A percentile compares a stretch with the other conserved stretches of the same genome.
These are phyloP conservation scores for Hirschioporus abietinus DNA, from an alignment of 768 basidiomycete genomes.

Conservation along the genomic window DNA sequence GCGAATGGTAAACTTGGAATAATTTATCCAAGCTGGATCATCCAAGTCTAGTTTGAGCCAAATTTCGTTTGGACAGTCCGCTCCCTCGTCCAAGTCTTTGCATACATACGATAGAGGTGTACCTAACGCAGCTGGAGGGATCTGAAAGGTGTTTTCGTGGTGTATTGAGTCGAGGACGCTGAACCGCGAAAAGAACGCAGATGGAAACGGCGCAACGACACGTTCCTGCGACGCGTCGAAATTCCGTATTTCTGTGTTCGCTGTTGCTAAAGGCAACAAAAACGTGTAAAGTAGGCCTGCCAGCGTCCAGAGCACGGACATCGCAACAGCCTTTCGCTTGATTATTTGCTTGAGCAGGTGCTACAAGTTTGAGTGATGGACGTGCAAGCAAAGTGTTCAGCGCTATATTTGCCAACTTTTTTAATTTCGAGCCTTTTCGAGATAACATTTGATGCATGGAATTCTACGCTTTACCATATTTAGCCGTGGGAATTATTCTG, in stretches of 20 bases:
- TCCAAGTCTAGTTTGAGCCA: conserved; percentile 28
- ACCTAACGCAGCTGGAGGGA: conserved; percentile 20
- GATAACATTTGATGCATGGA: not conserved
- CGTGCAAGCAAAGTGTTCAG: not conserved
- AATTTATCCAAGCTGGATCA: conserved; percentile 18
- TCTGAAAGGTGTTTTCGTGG: conserved; percentile 27
- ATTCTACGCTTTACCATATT: not conserved
- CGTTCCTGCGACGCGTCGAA: conserved; percentile 33
- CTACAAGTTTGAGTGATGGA: not conserved
- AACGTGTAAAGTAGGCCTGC: not conserved
- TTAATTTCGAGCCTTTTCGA: not conserved
- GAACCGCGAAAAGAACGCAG: conserved; percentile 33
- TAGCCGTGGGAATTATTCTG: not conserved
- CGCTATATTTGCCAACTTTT: not conserved
- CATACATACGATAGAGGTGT: conserved; percentile 5
- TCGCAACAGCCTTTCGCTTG: not conserved
- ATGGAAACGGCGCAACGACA: conserved; percentile 19
- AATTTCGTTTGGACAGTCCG: conserved; percentile 22
- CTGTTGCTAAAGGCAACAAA: conserved; percentile 19
- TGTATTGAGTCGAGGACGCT: conserved; percentile 37
- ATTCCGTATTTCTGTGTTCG: conserved; percentile 66
- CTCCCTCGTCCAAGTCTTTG: conserved; percentile 19
- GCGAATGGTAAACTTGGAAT: conserved; percentile 26
- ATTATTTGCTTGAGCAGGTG: not conserved
- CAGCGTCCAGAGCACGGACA: not conserved